Evolutionary conservation across 2,329 filamentous ascomycete species (phyloP), one percentile per base, ranked within the genome.

Genomic region (Pseudopyrenochaeta lycopersici): DNA sequence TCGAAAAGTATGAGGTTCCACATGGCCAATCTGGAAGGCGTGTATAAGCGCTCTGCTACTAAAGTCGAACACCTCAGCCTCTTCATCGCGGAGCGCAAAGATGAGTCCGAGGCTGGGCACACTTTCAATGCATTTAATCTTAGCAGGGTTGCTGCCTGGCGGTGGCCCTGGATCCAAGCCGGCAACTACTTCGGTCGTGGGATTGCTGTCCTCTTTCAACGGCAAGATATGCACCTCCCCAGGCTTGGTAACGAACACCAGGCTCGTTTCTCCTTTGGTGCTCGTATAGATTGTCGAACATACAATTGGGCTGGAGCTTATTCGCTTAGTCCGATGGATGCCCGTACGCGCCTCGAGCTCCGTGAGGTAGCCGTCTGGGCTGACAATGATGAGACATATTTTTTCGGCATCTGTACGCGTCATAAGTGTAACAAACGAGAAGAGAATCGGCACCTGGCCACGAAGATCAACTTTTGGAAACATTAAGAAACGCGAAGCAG

Each of bases 371-470:
- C 90, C 90, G 47, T 89, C 87, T 14, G 84, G 82, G 31, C 85
- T 85, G 5, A 92, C 81, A 7, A 91, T 68, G 7, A 91, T 69
- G 1, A 92, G 72, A 10, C 80, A 71, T 1, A 70, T 53, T 27
- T 68, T 68, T 6, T 69, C 67, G 1, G 65, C 66, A 11, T 76
- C 72, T 14, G 58, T 42, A 5, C 60, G 53, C 9, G 68, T 64
- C 9, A 31, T 58, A 18, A 76, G 63, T 2, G 79, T 75, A 27
- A 64, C 58, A 42, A 76, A 74, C 0, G 80, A 80, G 62, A 92
- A 92, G 52, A 88, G 86, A 66, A 91, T 86, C 1, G 86, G 82
- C 35, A 85, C 81, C 45, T 88, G 84, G 7, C 83, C 82, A 45
- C 81, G 81, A 3, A 87, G 69, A 10, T 88, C 83, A 3, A 89